phyloP scores from a whole-genome alignment of 2,329 filamentous ascomycete species.

The Phoma sp. region DNA sequence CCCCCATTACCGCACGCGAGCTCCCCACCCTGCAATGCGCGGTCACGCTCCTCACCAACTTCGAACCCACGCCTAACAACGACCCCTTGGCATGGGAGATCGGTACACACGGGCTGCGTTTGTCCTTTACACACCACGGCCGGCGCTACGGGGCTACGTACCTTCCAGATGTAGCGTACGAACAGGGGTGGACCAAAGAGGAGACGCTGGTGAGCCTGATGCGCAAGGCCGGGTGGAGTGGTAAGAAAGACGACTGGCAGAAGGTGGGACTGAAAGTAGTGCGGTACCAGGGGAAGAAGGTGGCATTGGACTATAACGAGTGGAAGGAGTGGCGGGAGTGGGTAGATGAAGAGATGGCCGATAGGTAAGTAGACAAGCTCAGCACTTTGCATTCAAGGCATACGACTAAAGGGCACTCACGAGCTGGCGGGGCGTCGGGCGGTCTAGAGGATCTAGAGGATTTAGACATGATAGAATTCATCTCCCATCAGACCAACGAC shows the following conservation, averaged over 20 bases:
- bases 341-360: conserved; percentile 53
- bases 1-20: conserved; percentile 58
- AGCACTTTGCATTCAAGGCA: neutral
- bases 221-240: conserved; percentile 92
- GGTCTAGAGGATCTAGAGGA: neutral
- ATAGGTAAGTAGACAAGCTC: neutral
- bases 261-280: conserved; percentile 80
- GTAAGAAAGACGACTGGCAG: conserved; percentile 70
- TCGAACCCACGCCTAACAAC: conserved; percentile 72
- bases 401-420: neutral
- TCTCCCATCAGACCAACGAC: too few species aligned
- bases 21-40: conserved; percentile 49
- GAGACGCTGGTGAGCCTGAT: conserved; percentile 89
- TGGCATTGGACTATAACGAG: conserved; percentile 71
- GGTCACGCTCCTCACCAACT: conserved; percentile 85
- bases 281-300: conserved; percentile 85
- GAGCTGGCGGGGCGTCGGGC: conserved; percentile 1
- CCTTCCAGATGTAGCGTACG: conserved; percentile 85
- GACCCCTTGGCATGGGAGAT: conserved; percentile 80
- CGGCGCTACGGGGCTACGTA: conserved; percentile 85
- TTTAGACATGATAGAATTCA: conserved; percentile 5
- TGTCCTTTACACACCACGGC: conserved; percentile 78
- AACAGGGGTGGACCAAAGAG: conserved; percentile 95
- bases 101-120: conserved; percentile 84
- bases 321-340: conserved; percentile 83